Evolutionary conservation across 2,329 filamentous ascomycete genomes (phyloP), one percentile per base, ranked within the genome.

Genomic region (Phyllosticta ampelicida): DNA sequence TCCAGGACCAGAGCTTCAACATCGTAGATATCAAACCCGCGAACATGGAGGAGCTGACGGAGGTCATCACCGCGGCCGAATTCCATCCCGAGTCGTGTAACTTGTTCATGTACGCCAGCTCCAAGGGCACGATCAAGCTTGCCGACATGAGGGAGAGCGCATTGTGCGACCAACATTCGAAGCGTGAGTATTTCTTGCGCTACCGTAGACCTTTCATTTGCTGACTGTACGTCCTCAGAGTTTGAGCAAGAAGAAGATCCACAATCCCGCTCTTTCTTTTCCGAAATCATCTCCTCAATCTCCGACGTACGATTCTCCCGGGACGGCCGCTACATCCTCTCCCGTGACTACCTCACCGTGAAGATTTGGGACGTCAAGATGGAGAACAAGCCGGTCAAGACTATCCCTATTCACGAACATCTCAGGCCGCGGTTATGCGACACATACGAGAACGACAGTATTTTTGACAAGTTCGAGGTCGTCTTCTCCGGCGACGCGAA

Each of bases 311-410:
- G 94, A 63, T 99, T 99, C 74, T 97, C 94, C 54, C 83, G 94
- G 68, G 94, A 99, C 69, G 94, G 94, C 63, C 85, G 92, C 65
- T 97, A 97, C 75, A 97, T 99, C 63, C 83, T 99, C 58, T 99
- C 94, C 18, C 87, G 94, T 69, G 94, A 99, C 76, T 99, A 99
- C 73, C 79, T 99, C 61, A 99, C 94, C 0, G 94, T 99, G 71
- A 99, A 99, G 80, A 97, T 99, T 66, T 99, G 94, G 94, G 94
- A 99, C 72, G 91, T 99, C 65, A 96, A 95, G 75, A 99, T 97
- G 94, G 94, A 99, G 75, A 85, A 90, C 62, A 90, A 95, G 68
- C 94, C 94, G 0, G 83, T 99, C 68, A 99, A 99, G 81, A 97
- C 92, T 11, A 99, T 99, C 68, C 94, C 94, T 1, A 97, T 99